Conservation (phyloP, 1,139 yeast species). For the Debaryomycetaceae sp. region DNA sequence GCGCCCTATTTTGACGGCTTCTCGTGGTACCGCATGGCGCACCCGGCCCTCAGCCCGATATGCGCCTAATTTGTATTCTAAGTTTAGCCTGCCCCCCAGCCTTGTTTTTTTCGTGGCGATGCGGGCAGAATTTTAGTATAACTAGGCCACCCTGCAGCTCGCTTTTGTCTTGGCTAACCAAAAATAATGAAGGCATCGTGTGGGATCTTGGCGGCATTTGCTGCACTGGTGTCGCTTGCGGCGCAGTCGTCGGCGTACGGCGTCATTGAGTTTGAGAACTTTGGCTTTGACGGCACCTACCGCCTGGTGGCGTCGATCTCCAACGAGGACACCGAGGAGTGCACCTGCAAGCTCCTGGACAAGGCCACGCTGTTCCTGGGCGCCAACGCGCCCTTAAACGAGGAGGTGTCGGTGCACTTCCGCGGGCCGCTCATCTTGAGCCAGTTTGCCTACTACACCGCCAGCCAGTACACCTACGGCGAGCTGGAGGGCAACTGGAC, state of each 20-base stretch:
- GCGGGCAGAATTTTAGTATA: too few relatives aligned
- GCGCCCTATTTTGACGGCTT: too few relatives aligned
- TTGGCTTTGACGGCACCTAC: conserved; percentile 82
- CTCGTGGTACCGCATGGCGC: too few relatives aligned
- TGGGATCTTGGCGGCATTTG: too few relatives aligned
- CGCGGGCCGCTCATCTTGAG: conserved; percentile 83
- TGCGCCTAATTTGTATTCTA: too few relatives aligned
- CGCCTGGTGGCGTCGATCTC: conserved; percentile 61
- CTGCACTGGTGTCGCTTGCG: conserved; percentile 3
- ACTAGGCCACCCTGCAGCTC: too few relatives aligned
- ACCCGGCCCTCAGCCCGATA: too few relatives aligned
- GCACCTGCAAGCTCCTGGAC: conserved; percentile 60
- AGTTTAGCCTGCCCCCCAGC: too few relatives aligned
- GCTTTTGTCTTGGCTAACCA: too few relatives aligned
- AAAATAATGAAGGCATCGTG: too few relatives aligned
- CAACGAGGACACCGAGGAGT: conserved; percentile 42
- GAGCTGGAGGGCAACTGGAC: conserved; percentile 47
- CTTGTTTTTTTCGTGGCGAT: too few relatives aligned
- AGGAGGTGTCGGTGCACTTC: conserved; percentile 87
- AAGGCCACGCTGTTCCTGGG: conserved; percentile 61
- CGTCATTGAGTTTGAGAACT: conserved; percentile 49
- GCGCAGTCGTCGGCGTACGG: conserved; percentile 18
- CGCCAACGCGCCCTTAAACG: conserved; percentile 74
- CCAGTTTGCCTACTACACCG: conserved; percentile 61
- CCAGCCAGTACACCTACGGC: conserved; percentile 39